These are phyloP conservation scores for Eremothecium sinecaudum DNA, from an alignment of 1,139 yeast species.

Conservation along the genomic window DNA sequence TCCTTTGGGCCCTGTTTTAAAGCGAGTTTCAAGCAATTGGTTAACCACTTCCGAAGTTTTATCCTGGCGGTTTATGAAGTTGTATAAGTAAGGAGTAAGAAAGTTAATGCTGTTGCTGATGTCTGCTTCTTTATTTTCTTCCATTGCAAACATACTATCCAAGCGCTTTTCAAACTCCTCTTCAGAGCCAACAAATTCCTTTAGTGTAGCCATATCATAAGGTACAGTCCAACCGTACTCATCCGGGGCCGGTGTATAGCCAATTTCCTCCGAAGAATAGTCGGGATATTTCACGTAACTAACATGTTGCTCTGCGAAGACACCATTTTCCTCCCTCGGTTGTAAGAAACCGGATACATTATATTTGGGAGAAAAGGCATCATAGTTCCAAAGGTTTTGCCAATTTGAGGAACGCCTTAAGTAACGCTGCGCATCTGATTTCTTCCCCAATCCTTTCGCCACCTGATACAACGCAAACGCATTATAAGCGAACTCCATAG, in stretches of 20 bases:
- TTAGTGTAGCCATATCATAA: conserved; percentile 32
- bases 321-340: conserved; percentile 32
- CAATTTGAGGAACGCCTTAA: conserved; percentile 33
- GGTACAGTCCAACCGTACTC: conserved; percentile 35
- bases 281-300: too few species aligned
- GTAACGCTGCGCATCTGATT: conserved; percentile 29
- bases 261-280: conserved; percentile 30
- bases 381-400: conserved; percentile 35
- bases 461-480: conserved; percentile 34
- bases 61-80: conserved; percentile 29
- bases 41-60: conserved; percentile 32
- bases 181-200: conserved; percentile 28
- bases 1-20: conserved; percentile 27
- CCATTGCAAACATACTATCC: conserved; percentile 34
- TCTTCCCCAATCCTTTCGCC: conserved; percentile 31
- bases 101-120: conserved; percentile 35
- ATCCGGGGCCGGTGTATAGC: conserved; percentile 30
- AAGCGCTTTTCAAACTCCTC: conserved; percentile 29
- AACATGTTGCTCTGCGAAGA: conserved; percentile 22
- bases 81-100: conserved; percentile 32
- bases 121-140: conserved; percentile 31
- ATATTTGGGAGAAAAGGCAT: conserved; percentile 22
- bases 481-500: conserved; percentile 36
- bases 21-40: conserved; percentile 30
- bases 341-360: conserved; percentile 33